Base-by-base conservation (phyloP, 176 grass and related monocot genomes). In the Cenchrus purpureus region DNA sequence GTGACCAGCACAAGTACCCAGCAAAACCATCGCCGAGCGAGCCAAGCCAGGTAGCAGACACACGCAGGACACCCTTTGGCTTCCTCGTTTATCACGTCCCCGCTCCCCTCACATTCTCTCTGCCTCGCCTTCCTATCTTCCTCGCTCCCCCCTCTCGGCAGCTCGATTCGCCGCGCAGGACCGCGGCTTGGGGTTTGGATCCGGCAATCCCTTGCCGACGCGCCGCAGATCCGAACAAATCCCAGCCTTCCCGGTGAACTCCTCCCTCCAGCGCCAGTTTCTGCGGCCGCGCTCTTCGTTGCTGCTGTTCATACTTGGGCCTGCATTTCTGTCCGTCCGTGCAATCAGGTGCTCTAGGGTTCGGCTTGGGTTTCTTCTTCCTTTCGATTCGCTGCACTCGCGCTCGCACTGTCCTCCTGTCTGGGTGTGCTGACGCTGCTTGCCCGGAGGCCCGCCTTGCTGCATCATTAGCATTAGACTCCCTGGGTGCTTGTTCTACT, bases 111-210 rank as follows among this genome's bases (percentile, higher is more conserved):
- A n/a, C 78, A 68, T 58, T 46, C 52, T 57, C 48, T 55, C 65
- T 51, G 10, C 50, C 31, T 63, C 25, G 10, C 65, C 79, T 70
- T 70, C 79, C 65, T 81, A 51, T 57, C 65, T 65, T 57, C 79
- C 69, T 59, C 66, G 32, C 79, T 17, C 37, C 4, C 37, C 37
- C 40, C 6, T 53, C 42, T 32, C 63, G 15, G 14, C 81, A 29
- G n/a, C 71, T 51, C 58, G 25, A 70, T 82, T 78, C 70, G 57
- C 45, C 64, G 67, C 79, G 37, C 48, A 74, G 68, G 53, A 55
- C 86, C 54, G 55, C 46, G 76, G 70, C 82, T 83, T 40, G 57
- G 32, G 25, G 52, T 51, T 34, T 54, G 54, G 88, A 90, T 93
- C 85, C 68, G 68, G 78, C 57, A 55, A 20, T 85, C 68, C 86